phyloP scores from a whole-genome alignment of 2,329 filamentous ascomycete genomes.

The Nectriaceae sp. region DNA sequence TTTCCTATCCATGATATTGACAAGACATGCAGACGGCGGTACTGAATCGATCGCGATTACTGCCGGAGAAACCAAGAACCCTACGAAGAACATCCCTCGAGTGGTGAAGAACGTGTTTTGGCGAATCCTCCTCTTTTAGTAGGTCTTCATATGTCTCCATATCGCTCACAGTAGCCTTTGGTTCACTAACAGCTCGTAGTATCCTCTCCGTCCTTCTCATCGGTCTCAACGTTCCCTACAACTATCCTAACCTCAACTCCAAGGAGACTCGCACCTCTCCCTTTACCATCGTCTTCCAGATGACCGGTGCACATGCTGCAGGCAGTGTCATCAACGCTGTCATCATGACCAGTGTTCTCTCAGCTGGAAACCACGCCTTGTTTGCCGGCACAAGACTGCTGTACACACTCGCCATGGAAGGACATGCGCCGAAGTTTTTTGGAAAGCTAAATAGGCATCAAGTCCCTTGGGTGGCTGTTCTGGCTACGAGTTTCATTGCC shows the following conservation, averaged over 20 bases:
- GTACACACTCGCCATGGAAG: conserved; percentile 41
- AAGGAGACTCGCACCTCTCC: conserved; percentile 39
- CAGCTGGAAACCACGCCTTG: conserved; percentile 39
- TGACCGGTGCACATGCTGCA: conserved; percentile 54
- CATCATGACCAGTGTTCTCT: conserved; percentile 44
- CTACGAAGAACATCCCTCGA: conserved; percentile 59
- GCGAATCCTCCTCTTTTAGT: conserved; percentile 58
- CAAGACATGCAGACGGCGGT: conserved; percentile 39
- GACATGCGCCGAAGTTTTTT: conserved; percentile 58
- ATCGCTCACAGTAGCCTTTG: neutral
- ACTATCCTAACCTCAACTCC: conserved; percentile 36
- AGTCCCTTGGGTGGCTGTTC: conserved; percentile 42
- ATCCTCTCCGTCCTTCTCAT: conserved; percentile 44
- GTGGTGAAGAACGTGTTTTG: conserved; percentile 68
- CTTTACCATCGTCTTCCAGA: conserved; percentile 60
- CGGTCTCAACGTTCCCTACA: conserved; percentile 62
- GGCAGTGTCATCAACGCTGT: conserved; percentile 61
- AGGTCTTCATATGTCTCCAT: conserved; percentile 1
- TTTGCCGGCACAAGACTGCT: conserved; percentile 37
- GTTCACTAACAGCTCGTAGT: conserved; percentile 20
- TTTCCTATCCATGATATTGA: neutral
- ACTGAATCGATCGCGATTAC: conserved; percentile 68
- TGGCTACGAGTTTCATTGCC: conserved; percentile 57
- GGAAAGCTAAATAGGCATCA: conserved; percentile 37
- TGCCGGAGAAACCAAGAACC: conserved; percentile 66